A percentile compares a stretch with the other conserved stretches of the same genome.
Conservation (phyloP, 192 early-diverging fungal genomes). For the Coemansia asiatica region DNA sequence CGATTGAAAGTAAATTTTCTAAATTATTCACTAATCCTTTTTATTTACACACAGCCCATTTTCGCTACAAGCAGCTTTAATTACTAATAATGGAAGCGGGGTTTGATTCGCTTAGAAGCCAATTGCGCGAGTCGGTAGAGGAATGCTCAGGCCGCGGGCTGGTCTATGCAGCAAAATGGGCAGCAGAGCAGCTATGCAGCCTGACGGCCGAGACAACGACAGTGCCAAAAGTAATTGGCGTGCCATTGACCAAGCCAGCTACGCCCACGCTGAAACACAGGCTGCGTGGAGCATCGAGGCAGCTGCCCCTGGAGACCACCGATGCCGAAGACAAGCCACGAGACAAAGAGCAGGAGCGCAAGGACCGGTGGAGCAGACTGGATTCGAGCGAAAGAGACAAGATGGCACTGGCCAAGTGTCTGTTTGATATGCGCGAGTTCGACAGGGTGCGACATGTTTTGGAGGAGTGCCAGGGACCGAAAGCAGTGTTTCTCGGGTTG, state of each 20-base stretch:
- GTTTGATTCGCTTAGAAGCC: constrained; percentile 19
- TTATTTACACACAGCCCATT: too few relatives aligned
- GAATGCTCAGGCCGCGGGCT: constrained; percentile 72
- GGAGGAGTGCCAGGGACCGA: constrained; percentile 50
- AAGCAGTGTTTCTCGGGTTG: constrained; percentile 71
- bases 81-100: constrained; percentile 24
- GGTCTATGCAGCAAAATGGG: constrained; percentile 75
- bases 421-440: constrained; percentile 73
- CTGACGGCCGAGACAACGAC: constrained; percentile 9
- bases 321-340: background rate
- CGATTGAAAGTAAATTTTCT: too few relatives aligned
- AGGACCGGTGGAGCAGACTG: constrained; percentile 13
- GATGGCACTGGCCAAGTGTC: constrained; percentile 65
- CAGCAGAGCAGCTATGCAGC: constrained; percentile 53
- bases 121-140: constrained; percentile 61
- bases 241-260: background rate
- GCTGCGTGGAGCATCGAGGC: constrained; percentile 18
- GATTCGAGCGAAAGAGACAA: constrained; percentile 31
- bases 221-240: background rate
- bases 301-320: background rate
- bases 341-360: constrained; percentile 4
- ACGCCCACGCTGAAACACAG: constrained; percentile 23
- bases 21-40: too few relatives aligned
- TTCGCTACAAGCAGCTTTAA: background rate
- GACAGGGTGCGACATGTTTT: constrained; percentile 62